phyloP scores from a whole-genome alignment of 148 eudicot genomes.

The Fagopyrum homotropicum region DNA sequence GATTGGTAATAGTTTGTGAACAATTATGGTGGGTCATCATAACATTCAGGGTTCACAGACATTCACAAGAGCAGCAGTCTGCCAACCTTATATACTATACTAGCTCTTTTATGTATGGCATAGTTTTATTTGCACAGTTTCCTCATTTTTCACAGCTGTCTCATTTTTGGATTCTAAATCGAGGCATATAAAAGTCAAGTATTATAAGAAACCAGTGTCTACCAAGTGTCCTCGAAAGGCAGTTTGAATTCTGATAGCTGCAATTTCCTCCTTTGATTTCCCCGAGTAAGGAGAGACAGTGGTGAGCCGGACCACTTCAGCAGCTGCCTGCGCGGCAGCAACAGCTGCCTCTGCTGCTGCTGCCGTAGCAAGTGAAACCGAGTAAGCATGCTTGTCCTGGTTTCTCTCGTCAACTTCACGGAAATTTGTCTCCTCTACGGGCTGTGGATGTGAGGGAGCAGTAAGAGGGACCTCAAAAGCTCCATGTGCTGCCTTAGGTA shows the following conservation, averaged over 20 bases:
- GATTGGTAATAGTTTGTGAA: too few species aligned
- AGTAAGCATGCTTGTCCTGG: constrained; percentile 64
- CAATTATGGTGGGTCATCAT: too few species aligned
- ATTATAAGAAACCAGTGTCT: not conserved
- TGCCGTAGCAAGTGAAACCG: constrained; percentile 72
- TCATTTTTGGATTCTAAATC: not conserved
- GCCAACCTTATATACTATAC: not conserved
- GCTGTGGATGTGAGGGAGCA: constrained; percentile 16
- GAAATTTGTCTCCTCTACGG: constrained; percentile 31
- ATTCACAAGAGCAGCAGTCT: too few species aligned
- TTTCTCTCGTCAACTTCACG: constrained; percentile 40
- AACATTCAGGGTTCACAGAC: too few species aligned
- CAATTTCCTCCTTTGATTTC: constrained; percentile 61
- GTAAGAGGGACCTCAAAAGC: constrained; percentile 20
- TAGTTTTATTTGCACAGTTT: not conserved
- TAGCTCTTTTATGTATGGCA: not conserved
- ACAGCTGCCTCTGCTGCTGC: constrained; percentile 87
- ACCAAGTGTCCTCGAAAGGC: constrained; percentile 81
- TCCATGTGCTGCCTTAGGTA: constrained; percentile 19
- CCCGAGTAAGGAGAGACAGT: constrained; percentile 33
- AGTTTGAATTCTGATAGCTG: constrained; percentile 77
- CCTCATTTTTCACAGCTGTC: too few species aligned
- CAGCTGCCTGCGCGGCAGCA: constrained; percentile 81
- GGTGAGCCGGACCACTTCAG: constrained; percentile 78
- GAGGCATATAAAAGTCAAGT: not conserved